These are phyloP conservation scores for Pelargonium citronellum DNA, from an alignment of 441 rosid genomes.

Conservation along the genomic window DNA sequence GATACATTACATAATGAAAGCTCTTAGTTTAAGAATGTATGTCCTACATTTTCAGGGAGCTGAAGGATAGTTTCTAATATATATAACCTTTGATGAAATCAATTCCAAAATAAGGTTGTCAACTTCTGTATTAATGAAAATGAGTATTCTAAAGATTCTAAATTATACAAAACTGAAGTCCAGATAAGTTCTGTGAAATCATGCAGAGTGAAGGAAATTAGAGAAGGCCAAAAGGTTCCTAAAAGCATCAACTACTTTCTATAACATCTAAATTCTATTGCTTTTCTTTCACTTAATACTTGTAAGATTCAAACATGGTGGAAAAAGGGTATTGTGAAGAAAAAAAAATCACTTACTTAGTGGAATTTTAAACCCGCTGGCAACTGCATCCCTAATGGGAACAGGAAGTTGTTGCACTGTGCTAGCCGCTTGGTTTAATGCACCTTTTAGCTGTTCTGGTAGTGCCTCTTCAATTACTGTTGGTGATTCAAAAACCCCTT, in stretches of 20 bases:
- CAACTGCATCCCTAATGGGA: constrained; percentile 53
- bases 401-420: constrained; percentile 68
- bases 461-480: constrained; percentile 64
- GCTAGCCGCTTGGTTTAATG: constrained; percentile 54
- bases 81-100: too few relatives aligned
- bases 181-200: too few relatives aligned
- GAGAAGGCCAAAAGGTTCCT: too few relatives aligned
- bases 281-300: too few relatives aligned
- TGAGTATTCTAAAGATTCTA: too few relatives aligned
- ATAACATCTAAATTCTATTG: too few relatives aligned
- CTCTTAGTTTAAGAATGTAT: background rate
- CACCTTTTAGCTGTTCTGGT: constrained; percentile 75
- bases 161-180: too few relatives aligned
- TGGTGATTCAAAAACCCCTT: constrained; percentile 71
- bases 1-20: background rate
- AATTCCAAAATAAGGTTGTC: too few relatives aligned
- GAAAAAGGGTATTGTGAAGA: constrained; percentile 1
- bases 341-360: constrained; percentile 42
- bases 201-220: too few relatives aligned
- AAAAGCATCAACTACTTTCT: too few relatives aligned
- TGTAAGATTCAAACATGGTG: background rate
- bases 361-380: constrained; percentile 65
- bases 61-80: background rate
- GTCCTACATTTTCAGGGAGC: background rate
- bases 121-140: too few relatives aligned